Percentiles rank a stretch among this genome's conserved stretches.
These are phyloP conservation scores for Raddia distichophylla DNA, from an alignment of 176 grass and related monocot species.

Conservation along the genomic window DNA sequence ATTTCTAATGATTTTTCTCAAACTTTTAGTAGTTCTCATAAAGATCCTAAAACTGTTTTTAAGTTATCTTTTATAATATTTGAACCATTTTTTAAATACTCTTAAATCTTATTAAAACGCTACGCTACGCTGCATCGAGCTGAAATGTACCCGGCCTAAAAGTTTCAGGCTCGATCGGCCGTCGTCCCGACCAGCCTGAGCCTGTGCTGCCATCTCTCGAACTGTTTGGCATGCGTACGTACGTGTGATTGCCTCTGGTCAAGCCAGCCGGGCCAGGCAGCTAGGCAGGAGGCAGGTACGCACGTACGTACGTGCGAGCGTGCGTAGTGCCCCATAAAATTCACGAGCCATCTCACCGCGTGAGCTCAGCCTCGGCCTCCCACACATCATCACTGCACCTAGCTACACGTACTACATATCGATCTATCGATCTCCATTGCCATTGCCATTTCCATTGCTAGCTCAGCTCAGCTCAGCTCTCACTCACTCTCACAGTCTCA, in stretches of 20 bases:
- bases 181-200: too few species aligned
- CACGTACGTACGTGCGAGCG: too few species aligned
- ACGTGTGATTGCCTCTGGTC: neutral
- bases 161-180: too few species aligned
- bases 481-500: neutral
- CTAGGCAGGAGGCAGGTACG: neutral
- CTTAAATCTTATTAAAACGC: too few species aligned
- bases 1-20: too few species aligned
- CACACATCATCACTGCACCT: neutral
- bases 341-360: conserved; percentile 4
- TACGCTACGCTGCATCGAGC: too few species aligned
- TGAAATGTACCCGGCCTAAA: too few species aligned
- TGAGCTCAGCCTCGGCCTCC: neutral
- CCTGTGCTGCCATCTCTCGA: too few species aligned
- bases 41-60: too few species aligned
- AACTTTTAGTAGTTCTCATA: too few species aligned
- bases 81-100: too few species aligned
- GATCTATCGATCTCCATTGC: neutral
- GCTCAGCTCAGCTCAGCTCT: neutral
- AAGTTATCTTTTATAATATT: too few species aligned
- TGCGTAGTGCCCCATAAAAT: neutral
- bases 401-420: neutral
- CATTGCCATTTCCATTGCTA: neutral
- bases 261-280: neutral
- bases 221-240: neutral